Evolutionary conservation across 768 basidiomycete species (phyloP), one percentile per base, ranked within the genome.

Genomic region (Dendrothele bispora): DNA sequence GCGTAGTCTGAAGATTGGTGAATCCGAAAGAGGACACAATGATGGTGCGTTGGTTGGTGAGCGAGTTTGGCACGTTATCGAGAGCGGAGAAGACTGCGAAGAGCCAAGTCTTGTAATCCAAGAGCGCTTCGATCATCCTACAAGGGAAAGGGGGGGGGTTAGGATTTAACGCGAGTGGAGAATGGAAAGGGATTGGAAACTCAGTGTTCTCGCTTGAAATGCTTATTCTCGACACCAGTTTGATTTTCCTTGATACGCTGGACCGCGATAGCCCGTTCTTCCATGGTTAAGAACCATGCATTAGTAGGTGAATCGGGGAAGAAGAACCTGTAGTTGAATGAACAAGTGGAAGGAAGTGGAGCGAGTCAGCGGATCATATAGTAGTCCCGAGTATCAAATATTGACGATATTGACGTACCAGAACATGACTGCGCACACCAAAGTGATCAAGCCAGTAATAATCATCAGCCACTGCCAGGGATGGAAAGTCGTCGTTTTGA

Each of bases 391-490:
- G 43, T 22, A 24, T 41, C 49, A 28, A 43, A 15, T 42, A 39
- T 24, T 50, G 39, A 39, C 41, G n/a, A 41, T 17, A 29, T 10
- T 49, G 18, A 52, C 70, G 43, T 47, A 82, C 83, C 81, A 86
- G 64, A 86, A 88, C 39, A 79, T 44, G 34, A 83, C 60, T 1
- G 84, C 73, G 4, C 78, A 77, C 43, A 84, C 49, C 11, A 88
- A 63, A 3, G 86, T 88, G 24, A 88, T 71, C 5, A 75, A 52
- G 2, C 87, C 88, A n/a, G 81, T 86, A 53, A 88, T 82, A 56
- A 87, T 77, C 84, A 88, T 84, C 28, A 89, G 69, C 86, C 87
- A 88, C 70, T 87, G 84, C 86, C 86, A 88, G 0, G 86, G 85
- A 48, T 80, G 78, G 41, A 88, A 82, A 2, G 65, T 59, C 11